A percentile compares a stretch with the other conserved stretches of the same genome.
Evolutionary conservation across 139 green algal species (phyloP).

Genomic region (Medakamo hakoo): DNA sequence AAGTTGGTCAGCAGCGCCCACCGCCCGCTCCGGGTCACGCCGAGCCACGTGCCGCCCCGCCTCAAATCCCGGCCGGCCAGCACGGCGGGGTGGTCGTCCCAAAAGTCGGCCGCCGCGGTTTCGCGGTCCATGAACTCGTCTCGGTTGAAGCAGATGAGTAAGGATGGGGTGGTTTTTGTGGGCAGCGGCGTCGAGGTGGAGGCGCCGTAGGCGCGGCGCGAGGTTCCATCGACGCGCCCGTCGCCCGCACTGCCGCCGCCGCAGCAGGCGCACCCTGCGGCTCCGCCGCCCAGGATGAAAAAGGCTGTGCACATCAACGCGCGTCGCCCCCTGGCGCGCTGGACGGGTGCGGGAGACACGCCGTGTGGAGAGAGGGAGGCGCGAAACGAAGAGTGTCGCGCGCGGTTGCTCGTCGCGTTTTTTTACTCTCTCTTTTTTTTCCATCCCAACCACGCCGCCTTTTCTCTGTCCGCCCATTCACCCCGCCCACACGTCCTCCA

Average conservation of each 20-base stretch:
- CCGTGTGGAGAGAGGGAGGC: too few species aligned
- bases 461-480: slow-evolving; percentile 2
- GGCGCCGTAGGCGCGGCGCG: too few species aligned
- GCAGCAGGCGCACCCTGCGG: too few species aligned
- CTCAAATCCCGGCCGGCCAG: slow-evolving; percentile 38
- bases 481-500: not conserved
- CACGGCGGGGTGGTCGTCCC: slow-evolving; percentile 23
- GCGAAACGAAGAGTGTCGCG: too few species aligned
- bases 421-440: not conserved
- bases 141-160: slow-evolving; percentile 53
- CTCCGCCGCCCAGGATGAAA: slow-evolving; percentile 24
- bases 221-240: too few species aligned
- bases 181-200: too few species aligned
- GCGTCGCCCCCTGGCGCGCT: too few species aligned
- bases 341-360: too few species aligned
- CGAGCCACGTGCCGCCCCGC: slow-evolving; percentile 48
- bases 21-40: slow-evolving; percentile 27
- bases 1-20: slow-evolving; percentile 52
- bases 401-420: too few species aligned
- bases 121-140: slow-evolving; percentile 36
- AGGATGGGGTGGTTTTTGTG: not conserved
- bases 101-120: slow-evolving; percentile 30
- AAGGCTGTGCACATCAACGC: slow-evolving; percentile 44
- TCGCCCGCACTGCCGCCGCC: too few species aligned
- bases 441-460: not conserved